These are phyloP conservation scores for Austroboletus novae-zelandiae DNA, from an alignment of 1,284 basidiomycete species.

Conservation along the genomic window DNA sequence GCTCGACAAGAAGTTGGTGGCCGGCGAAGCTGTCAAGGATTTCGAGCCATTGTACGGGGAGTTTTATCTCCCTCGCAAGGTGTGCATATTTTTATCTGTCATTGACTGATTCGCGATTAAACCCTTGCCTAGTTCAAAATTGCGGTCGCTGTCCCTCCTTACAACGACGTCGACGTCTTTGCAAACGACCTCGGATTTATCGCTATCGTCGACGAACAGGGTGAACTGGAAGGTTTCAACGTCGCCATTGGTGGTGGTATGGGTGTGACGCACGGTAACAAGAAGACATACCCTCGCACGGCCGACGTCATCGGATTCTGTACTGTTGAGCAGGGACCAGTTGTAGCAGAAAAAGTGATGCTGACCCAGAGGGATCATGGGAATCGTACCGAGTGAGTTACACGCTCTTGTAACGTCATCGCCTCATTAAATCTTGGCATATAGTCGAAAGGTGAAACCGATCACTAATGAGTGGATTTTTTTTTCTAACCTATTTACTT, in stretches of 20 bases:
- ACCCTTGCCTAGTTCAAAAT: conserved; percentile 81
- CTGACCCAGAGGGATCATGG: conserved; percentile 94
- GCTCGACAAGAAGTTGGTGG: conserved; percentile 95
- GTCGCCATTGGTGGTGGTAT: conserved; percentile 94
- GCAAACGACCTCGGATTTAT: conserved; percentile 97
- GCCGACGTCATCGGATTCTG: conserved; percentile 93
- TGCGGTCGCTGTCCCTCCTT: conserved; percentile 93
- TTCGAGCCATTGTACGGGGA: conserved; percentile 96
- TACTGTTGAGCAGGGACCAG: conserved; percentile 81
- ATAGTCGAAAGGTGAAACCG: conserved; percentile 47
- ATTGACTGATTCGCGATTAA: conserved; percentile 11
- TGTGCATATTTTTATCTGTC: conserved; percentile 25
- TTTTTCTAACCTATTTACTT: conserved; percentile 4
- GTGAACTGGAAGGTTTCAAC: conserved; percentile 84
- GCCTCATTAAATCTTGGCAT: background rate
- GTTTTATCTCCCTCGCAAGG: conserved; percentile 95
- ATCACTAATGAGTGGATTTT: background rate
- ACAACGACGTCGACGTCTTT: conserved; percentile 96
- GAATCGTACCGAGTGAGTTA: conserved; percentile 83
- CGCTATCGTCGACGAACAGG: conserved; percentile 77
- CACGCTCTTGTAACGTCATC: background rate
- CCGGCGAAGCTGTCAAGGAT: conserved; percentile 89
- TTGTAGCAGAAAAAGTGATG: conserved; percentile 92
- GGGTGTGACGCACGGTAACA: conserved; percentile 99
- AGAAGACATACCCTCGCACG: conserved; percentile 96